phyloP scores from a whole-genome alignment of 352 stramenopile genomes.

The Phytophthora sp. region DNA sequence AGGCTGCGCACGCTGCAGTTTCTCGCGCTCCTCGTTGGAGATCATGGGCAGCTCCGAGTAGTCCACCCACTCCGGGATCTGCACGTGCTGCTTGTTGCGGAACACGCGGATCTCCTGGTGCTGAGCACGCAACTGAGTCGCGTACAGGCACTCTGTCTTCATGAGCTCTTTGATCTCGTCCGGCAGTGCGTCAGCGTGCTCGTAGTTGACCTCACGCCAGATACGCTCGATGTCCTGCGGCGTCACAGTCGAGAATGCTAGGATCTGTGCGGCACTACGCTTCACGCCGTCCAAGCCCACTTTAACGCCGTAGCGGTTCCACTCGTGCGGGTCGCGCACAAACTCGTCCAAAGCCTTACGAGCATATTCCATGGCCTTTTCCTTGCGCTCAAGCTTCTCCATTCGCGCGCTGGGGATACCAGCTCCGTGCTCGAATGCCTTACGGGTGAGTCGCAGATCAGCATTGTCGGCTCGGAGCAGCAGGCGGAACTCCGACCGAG shows the following conservation, averaged over 20 bases:
- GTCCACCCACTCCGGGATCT: slow-evolving; percentile 93
- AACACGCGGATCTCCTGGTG: slow-evolving; percentile 97
- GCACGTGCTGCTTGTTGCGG: slow-evolving; percentile 92
- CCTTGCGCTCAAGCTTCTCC: slow-evolving; percentile 85
- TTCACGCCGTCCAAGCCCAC: slow-evolving; percentile 78
- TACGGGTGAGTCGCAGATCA: slow-evolving; percentile 95
- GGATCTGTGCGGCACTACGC: slow-evolving; percentile 76
- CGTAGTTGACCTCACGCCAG: slow-evolving; percentile 55
- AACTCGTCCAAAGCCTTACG: slow-evolving; percentile 64
- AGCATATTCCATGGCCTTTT: slow-evolving; percentile 71
- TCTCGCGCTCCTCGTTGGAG: slow-evolving; percentile 96
- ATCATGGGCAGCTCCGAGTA: slow-evolving; percentile 95
- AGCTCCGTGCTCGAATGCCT: slow-evolving; percentile 86
- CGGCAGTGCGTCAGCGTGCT: slow-evolving; percentile 54
- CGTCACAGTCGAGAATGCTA: slow-evolving; percentile 72
- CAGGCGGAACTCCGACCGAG: slow-evolving; percentile 92
- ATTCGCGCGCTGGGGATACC: slow-evolving; percentile 76
- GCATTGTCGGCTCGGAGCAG: slow-evolving; percentile 95
- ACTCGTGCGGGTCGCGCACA: slow-evolving; percentile 78
- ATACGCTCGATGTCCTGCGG: slow-evolving; percentile 64
- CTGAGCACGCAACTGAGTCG: slow-evolving; percentile 93
- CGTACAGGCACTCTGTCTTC: slow-evolving; percentile 94
- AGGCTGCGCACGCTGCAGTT: slow-evolving; percentile 86
- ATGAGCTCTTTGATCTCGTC: slow-evolving; percentile 55
- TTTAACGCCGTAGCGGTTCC: slow-evolving; percentile 83